Evolutionary conservation across 1,139 yeast genomes (phyloP).

Genomic region (Magnusiomyces paraingens): DNA sequence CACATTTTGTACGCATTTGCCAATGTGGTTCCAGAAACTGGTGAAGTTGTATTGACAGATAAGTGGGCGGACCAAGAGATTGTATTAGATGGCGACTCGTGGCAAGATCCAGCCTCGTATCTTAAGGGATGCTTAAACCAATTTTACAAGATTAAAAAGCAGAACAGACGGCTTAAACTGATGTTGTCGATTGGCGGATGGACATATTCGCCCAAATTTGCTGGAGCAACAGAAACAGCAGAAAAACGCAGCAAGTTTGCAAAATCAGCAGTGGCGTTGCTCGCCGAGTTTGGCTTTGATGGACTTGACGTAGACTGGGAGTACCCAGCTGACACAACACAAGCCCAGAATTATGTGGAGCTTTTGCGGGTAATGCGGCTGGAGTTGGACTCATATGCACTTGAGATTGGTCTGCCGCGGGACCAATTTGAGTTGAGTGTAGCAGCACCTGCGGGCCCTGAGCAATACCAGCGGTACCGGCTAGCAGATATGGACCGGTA

Average conservation of each 20-base stretch:
- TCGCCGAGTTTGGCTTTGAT: slow-evolving; percentile 62
- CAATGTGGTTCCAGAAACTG: slow-evolving; percentile 47
- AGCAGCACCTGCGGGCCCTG: slow-evolving; percentile 69
- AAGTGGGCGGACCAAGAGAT: slow-evolving; percentile 54
- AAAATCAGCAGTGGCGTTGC: slow-evolving; percentile 41
- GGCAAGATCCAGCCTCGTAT: slow-evolving; percentile 19
- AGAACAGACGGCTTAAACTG: slow-evolving; percentile 48
- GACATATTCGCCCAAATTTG: slow-evolving; percentile 55
- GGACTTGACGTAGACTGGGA: slow-evolving; percentile 97
- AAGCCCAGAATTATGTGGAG: slow-evolving; percentile 43
- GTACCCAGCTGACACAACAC: slow-evolving; percentile 51
- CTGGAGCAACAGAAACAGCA: slow-evolving; percentile 38
- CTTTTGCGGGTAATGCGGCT: slow-evolving; percentile 42
- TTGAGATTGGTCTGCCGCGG: slow-evolving; percentile 20
- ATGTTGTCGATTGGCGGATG: slow-evolving; percentile 86
- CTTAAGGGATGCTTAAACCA: slow-evolving; percentile 51
- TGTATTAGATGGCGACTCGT: slow-evolving; percentile 19
- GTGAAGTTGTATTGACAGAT: slow-evolving; percentile 51
- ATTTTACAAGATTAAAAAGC: slow-evolving; percentile 44
- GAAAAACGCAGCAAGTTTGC: slow-evolving; percentile 45
- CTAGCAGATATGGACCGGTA: slow-evolving; percentile 49
- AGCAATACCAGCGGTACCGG: slow-evolving; percentile 40
- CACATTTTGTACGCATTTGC: slow-evolving; percentile 77
- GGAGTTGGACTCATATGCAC: slow-evolving; percentile 39
- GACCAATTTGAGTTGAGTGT: slow-evolving; percentile 49